phyloP scores from a whole-genome alignment of 768 basidiomycete species.

The Tylopilus rubrobrunneus region DNA sequence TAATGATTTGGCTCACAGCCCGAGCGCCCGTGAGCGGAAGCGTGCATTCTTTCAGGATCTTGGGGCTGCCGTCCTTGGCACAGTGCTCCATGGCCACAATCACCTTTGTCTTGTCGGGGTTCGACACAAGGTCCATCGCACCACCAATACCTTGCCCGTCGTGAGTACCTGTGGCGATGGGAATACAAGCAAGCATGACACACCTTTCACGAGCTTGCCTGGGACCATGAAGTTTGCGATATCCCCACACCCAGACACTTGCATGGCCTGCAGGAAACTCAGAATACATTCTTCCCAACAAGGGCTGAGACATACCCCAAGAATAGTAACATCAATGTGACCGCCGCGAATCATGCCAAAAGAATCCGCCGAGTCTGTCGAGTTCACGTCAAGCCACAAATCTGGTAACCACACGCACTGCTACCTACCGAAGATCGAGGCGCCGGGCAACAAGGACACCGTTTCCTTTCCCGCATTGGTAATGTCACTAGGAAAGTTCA shows the following conservation, averaged over 20 bases:
- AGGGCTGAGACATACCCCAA: conserved; percentile 65
- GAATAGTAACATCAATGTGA: conserved; percentile 87
- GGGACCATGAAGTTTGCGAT: conserved; percentile 98
- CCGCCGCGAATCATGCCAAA: conserved; percentile 97
- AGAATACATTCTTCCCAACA: conserved; percentile 7
- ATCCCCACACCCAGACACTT: conserved; percentile 85
- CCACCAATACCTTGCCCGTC: conserved; percentile 73
- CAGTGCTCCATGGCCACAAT: conserved; percentile 87
- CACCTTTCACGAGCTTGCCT: conserved; percentile 81
- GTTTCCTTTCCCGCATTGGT: conserved; percentile 94
- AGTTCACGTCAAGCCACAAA: conserved; percentile 21
- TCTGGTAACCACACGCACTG: conserved; percentile 44
- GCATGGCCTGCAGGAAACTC: conserved; percentile 67
- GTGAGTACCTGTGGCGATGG: conserved; percentile 33
- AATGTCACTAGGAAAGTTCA: conserved; percentile 53
- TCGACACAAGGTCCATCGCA: conserved; percentile 92
- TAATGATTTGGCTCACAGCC: conserved; percentile 85
- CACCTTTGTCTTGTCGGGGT: conserved; percentile 89
- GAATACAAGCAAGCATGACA: conserved; percentile 1
- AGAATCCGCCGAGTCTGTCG: conserved; percentile 73
- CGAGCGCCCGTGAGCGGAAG: conserved; percentile 85
- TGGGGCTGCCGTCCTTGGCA: conserved; percentile 82
- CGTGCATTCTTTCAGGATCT: conserved; percentile 75
- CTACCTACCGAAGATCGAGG: conserved; percentile 75
- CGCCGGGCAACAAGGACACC: conserved; percentile 85